Conservation (phyloP, 257 asterid species). For the Capsicum chinense region DNA sequence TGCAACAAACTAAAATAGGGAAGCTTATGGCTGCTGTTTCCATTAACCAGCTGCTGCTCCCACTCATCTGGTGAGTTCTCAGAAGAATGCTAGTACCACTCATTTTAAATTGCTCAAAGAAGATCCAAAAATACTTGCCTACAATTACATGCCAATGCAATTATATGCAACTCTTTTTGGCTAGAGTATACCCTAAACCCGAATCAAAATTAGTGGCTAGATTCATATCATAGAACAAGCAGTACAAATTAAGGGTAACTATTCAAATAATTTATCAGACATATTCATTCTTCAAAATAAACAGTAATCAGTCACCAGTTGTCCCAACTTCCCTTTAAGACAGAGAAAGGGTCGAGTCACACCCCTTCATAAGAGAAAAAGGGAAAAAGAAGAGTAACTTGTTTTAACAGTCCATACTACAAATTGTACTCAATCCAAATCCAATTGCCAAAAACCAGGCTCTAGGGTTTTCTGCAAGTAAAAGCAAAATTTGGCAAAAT, state of each 20-base stretch:
- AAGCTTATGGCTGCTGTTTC: not conserved
- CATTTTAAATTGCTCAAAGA: not conserved
- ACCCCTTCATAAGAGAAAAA: not conserved
- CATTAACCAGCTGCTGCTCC: slow-evolving; percentile 18
- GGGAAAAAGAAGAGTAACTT: slow-evolving; percentile 7
- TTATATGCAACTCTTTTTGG: not conserved
- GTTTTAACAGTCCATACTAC: slow-evolving; percentile 13
- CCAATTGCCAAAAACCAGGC: slow-evolving; percentile 28
- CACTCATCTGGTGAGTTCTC: not conserved
- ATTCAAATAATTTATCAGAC: not conserved
- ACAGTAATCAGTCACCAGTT: not conserved
- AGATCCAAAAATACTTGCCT: slow-evolving; percentile 6
- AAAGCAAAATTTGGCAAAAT: not conserved
- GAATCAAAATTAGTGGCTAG: slow-evolving; percentile 18
- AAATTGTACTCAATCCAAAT: slow-evolving; percentile 23
- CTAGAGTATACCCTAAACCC: not conserved
- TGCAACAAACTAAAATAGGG: slow-evolving; percentile 18
- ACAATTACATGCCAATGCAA: not conserved
- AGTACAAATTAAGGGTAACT: not conserved
- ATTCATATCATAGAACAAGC: not conserved
- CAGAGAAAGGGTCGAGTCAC: not conserved
- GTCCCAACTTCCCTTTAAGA: not conserved
- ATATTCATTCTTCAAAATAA: not conserved
- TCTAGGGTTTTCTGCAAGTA: slow-evolving; percentile 8
- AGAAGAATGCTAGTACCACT: not conserved